A percentile compares a stretch with the other conserved stretches of the same genome.
phyloP scores from a whole-genome alignment of 2,329 filamentous ascomycete genomes.

The Ciborinia camelliae region DNA sequence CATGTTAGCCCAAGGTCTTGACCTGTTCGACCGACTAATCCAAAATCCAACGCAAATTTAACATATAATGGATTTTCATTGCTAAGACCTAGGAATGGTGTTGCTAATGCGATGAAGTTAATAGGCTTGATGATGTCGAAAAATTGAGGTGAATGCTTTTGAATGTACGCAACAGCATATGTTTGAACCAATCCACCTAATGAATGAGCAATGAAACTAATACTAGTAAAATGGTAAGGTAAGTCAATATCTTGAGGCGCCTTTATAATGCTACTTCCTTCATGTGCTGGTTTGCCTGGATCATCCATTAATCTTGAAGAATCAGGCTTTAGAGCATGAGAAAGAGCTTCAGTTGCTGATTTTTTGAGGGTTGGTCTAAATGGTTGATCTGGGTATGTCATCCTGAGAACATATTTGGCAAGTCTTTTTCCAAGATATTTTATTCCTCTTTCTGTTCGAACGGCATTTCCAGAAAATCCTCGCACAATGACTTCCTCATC shows the following conservation, averaged over 20 bases:
- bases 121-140: conserved; percentile 82
- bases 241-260: conserved; percentile 44
- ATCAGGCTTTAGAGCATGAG: conserved; percentile 41
- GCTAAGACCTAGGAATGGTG: conserved; percentile 85
- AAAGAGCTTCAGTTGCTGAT: conserved; percentile 43
- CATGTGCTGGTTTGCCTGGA: conserved; percentile 51
- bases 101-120: conserved; percentile 86
- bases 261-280: conserved; percentile 58
- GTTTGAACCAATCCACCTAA: conserved; percentile 87
- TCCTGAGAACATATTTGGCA: conserved; percentile 81
- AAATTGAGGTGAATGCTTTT: conserved; percentile 90
- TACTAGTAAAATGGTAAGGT: conserved; percentile 83
- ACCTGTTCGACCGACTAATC: conserved; percentile 90
- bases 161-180: conserved; percentile 93
- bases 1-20: conserved; percentile 94
- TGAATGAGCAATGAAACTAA: conserved; percentile 92
- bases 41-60: conserved; percentile 94
- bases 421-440: conserved; percentile 95
- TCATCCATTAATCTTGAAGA: conserved; percentile 41
- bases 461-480: conserved; percentile 85
- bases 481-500: conserved; percentile 84
- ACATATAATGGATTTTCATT: conserved; percentile 98
- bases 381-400: conserved; percentile 93
- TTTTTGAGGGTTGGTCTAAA: conserved; percentile 64
- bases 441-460: conserved; percentile 88